phyloP scores from a whole-genome alignment of 805 yeast genomes.

The Wickerhamiella vanderwaltii region DNA sequence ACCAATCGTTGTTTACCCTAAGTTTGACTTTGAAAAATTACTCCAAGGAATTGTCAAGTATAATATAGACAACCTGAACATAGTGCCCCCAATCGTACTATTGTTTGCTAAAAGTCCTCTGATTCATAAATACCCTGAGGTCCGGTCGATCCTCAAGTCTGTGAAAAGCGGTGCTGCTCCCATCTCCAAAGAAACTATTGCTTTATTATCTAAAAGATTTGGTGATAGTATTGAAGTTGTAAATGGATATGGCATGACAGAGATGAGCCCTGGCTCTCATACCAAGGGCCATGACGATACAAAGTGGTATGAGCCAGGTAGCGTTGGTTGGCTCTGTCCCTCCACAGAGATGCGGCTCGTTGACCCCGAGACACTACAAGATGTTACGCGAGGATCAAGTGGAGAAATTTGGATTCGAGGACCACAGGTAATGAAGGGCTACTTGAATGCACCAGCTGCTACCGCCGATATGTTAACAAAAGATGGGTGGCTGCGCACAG shows the following conservation, averaged over 20 bases:
- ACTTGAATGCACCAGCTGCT: conserved; percentile 38
- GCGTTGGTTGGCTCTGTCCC: conserved; percentile 32
- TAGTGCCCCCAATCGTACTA: conserved; percentile 34
- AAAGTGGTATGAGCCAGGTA: conserved; percentile 32
- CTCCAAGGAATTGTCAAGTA: conserved; percentile 23
- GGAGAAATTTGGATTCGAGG: conserved; percentile 49
- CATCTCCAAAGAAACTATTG: conserved; percentile 24
- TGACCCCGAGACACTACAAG: conserved; percentile 29
- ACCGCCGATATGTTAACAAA: conserved; percentile 35
- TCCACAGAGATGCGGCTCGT: conserved; percentile 39
- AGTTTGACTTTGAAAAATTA: conserved; percentile 27
- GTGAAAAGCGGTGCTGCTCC: conserved; percentile 35
- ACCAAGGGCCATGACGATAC: conserved; percentile 2
- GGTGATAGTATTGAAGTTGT: conserved; percentile 13
- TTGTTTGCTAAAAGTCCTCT: conserved; percentile 36
- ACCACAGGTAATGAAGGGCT: conserved; percentile 39
- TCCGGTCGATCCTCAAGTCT: conserved; percentile 30
- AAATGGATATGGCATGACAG: conserved; percentile 38
- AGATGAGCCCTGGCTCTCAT: conserved; percentile 7
- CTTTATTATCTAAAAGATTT: conserved; percentile 8
- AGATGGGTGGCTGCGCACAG: conserved; percentile 47
- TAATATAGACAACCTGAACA: conserved; percentile 31
- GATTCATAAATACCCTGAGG: conserved; percentile 34
- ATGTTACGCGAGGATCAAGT: conserved; percentile 29
- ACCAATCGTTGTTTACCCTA: conserved; percentile 22